Base-by-base conservation (phyloP, 192 early-diverging fungal species). In the Obelidium mucronatum region DNA sequence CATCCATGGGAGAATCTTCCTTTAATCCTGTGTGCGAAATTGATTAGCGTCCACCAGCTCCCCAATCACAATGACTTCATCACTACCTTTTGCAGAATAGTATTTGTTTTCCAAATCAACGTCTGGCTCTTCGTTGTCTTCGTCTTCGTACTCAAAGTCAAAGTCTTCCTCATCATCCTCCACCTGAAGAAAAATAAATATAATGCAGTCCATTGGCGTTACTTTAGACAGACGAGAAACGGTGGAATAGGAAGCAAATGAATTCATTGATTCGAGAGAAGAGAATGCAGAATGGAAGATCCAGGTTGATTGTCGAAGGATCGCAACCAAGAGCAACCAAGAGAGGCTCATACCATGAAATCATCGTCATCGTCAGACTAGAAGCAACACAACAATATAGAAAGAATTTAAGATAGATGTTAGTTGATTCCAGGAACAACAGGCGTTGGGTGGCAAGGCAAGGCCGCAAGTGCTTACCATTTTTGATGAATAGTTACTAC, bases 31-130 rank as follows among this genome's bases (percentile, higher is more conserved):
- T 35, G n/a, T 22, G 66, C 76, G 42, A 48, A 22, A 66, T 53
- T 8, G 48, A 70, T 44, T 17, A 63, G 52, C n/a, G n/a, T n/a
- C n/a, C n/a, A n/a, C n/a, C n/a, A n/a, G 35, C 22, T 60, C 40
- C 5, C 65, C 26, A 40, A n/a, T 69, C 5, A 34, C 35, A 11
- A 39, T 37, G n/a, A n/a, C 26, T 40, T 0, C 40, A 31, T 22
- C 5, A 26, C 6, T 60, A 86, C 94, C 93, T 85, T 96, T 96
- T 52, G 95, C 95, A 63, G 87, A 91, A 78, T 96, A 95, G 80
- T 96, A 96, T 67, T 89, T 92, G 79, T 96, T 95, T 75, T 96
- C 95, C 37, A 96, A 76, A 63, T 90, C 91, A 15, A 93, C 91
- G 74, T 93, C 91, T 2, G 90, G 90, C 71, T 94, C 93, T 62